Conservation (phyloP, 805 yeast species). For the Candida silvatica region DNA sequence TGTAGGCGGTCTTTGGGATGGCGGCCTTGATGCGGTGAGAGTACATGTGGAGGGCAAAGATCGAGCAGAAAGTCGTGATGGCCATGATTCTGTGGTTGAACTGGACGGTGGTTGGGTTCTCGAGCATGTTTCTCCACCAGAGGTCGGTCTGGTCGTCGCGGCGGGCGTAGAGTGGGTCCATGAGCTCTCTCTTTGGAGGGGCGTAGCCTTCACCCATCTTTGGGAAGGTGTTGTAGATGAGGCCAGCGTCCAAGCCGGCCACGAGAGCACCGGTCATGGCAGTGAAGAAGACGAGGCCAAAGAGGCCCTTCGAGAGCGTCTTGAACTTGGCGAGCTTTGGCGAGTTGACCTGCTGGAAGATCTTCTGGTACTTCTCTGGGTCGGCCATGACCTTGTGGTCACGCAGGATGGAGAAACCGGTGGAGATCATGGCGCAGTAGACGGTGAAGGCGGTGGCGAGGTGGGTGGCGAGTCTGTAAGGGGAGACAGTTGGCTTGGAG, state of each 20-base stretch:
- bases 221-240: conserved; percentile 93
- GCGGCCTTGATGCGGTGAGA: conserved; percentile 44
- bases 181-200: conserved; percentile 71
- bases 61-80: conserved; percentile 63
- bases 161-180: conserved; percentile 67
- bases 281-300: conserved; percentile 71
- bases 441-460: conserved; percentile 86
- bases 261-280: conserved; percentile 98
- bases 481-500: conserved; percentile 96
- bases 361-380: conserved; percentile 47
- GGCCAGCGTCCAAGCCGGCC: conserved; percentile 96
- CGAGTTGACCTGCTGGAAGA: conserved; percentile 51
- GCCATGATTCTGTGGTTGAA: conserved; percentile 84
- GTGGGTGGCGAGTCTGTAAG: conserved; percentile 89
- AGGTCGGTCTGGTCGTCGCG: conserved; percentile 60
- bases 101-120: conserved; percentile 95
- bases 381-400: conserved; percentile 62
- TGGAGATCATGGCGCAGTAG: conserved; percentile 83
- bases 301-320: conserved; percentile 42
- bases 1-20: conserved; percentile 51
- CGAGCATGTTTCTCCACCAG: conserved; percentile 88
- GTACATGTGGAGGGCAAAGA: conserved; percentile 64
- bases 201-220: conserved; percentile 83
- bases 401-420: conserved; percentile 76
- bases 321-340: conserved; percentile 54